phyloP scores from a whole-genome alignment of 139 green algal species.

The Astrephomene gubernaculifera region DNA sequence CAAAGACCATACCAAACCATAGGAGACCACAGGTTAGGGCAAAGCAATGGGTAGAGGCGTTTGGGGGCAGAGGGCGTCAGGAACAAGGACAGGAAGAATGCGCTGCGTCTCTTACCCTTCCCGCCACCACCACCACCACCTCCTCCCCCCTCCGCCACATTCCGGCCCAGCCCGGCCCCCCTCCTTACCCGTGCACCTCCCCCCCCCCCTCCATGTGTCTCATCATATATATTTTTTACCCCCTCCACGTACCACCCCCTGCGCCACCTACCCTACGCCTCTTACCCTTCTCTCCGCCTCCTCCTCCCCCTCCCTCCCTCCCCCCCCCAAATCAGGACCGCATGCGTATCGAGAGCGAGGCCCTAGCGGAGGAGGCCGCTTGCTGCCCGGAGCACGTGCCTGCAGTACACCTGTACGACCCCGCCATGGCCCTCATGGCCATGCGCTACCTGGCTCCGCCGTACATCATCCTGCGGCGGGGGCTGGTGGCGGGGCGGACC shows the following conservation, averaged over 20 bases:
- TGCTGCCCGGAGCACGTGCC: slow-evolving; percentile 88
- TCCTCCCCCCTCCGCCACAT: too few relatives aligned
- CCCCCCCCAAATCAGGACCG: slow-evolving; percentile 65
- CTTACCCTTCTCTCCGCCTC: not conserved
- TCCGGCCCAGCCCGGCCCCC: too few relatives aligned
- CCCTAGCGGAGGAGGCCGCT: slow-evolving; percentile 66
- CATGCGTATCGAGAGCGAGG: slow-evolving; percentile 77
- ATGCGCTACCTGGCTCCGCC: slow-evolving; percentile 94
- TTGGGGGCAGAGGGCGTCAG: not conserved
- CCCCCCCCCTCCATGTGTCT: too few relatives aligned
- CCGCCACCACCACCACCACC: too few relatives aligned
- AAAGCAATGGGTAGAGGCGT: not conserved
- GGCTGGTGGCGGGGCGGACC: slow-evolving; percentile 71
- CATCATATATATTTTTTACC: too few relatives aligned
- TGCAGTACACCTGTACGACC: slow-evolving; percentile 68
- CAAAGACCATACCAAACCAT: too few relatives aligned
- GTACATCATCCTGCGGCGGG: slow-evolving; percentile 86
- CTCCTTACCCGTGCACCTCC: too few relatives aligned
- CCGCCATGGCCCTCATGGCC: slow-evolving; percentile 67
- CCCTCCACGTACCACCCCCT: too few relatives aligned
- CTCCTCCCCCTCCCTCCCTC: not conserved
- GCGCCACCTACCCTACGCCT: too few relatives aligned
- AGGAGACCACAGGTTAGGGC: too few relatives aligned
- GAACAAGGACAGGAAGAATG: too few relatives aligned
- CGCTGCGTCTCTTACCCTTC: too few relatives aligned